phyloP scores from a whole-genome alignment of 2,329 filamentous ascomycete species.

The Bertia moriformis region DNA sequence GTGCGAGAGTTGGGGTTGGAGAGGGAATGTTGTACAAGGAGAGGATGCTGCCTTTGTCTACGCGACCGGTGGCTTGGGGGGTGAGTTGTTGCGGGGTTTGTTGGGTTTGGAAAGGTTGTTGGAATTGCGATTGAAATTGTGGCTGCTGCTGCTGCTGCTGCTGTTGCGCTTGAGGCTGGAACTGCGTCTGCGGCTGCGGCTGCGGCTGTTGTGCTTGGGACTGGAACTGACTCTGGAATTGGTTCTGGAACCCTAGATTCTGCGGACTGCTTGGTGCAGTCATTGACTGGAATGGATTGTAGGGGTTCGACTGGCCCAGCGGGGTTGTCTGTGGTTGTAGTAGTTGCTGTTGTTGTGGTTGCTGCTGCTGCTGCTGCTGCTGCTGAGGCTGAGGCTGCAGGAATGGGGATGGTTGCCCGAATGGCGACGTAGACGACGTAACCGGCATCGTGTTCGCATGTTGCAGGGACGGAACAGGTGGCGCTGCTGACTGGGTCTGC shows the following conservation, averaged over 20 bases:
- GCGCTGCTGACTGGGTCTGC: constrained; percentile 6
- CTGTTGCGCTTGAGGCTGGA: too few relatives aligned
- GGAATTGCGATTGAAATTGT: not conserved
- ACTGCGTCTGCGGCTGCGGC: too few relatives aligned
- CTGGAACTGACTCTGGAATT: not conserved
- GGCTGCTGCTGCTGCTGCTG: too few relatives aligned
- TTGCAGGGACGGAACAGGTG: constrained; percentile 8
- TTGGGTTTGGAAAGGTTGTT: not conserved
- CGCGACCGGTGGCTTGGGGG: constrained; percentile 21
- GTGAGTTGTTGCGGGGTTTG: constrained; percentile 7
- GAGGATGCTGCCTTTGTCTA: constrained; percentile 28
- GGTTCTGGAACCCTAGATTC: not conserved
- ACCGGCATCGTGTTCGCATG: constrained; percentile 22
- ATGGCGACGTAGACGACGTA: constrained; percentile 14
- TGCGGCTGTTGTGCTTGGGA: not conserved
- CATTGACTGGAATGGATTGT: constrained; percentile 17
- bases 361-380: not conserved
- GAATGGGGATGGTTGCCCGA: constrained; percentile 10
- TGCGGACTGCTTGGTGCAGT: constrained; percentile 8
- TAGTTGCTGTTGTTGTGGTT: constrained; percentile 7
- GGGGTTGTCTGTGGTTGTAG: constrained; percentile 3
- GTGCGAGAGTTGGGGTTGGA: not conserved
- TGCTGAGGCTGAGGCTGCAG: constrained; percentile 3
- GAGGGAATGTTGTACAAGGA: constrained; percentile 17
- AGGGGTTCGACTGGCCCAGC: constrained; percentile 6